phyloP scores from a whole-genome alignment of 805 yeast species.

The Metschnikowia borealis region DNA sequence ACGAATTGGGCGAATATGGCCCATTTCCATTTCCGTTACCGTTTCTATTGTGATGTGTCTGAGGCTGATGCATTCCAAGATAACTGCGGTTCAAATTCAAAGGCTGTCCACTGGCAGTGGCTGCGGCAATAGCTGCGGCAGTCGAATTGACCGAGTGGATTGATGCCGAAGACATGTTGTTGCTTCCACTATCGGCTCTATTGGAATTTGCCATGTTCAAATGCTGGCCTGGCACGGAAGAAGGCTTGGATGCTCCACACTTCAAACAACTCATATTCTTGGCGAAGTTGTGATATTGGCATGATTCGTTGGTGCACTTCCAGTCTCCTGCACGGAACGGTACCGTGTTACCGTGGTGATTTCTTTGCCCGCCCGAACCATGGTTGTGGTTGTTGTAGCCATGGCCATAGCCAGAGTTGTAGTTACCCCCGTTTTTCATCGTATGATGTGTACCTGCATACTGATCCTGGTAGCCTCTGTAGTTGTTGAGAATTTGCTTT shows the following conservation, averaged over 20 bases:
- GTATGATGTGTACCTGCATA: constrained; percentile 7
- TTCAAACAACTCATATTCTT: constrained; percentile 82
- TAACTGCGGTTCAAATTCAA: constrained; percentile 32
- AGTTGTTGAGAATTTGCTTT: constrained; percentile 9
- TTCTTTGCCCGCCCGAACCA: constrained; percentile 13
- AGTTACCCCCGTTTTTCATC: constrained; percentile 15
- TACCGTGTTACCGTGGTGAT: constrained; percentile 47
- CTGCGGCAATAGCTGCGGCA: constrained; percentile 46
- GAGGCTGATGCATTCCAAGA: constrained; percentile 34
- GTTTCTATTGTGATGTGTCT: constrained; percentile 23
- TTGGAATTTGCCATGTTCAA: constrained; percentile 5
- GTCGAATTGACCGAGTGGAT: constrained; percentile 37
- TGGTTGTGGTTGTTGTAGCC: constrained; percentile 15
- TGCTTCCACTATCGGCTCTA: constrained; percentile 8
- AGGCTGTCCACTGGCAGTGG: constrained; percentile 46
- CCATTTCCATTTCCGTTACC: constrained; percentile 2
- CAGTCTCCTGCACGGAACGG: constrained; percentile 97
- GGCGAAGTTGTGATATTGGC: constrained; percentile 89
- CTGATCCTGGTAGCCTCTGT: constrained; percentile 13
- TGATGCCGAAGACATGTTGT: not conserved
- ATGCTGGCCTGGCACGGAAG: constrained; percentile 22
- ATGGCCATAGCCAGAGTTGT: constrained; percentile 11
- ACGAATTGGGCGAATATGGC: constrained; percentile 7
- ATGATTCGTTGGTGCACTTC: constrained; percentile 78
- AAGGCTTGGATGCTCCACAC: constrained; percentile 72